A percentile compares a stretch with the other conserved stretches of the same genome.
Evolutionary conservation across 2,329 filamentous ascomycete species (phyloP).

Genomic region (Parastagonospora avenae): DNA sequence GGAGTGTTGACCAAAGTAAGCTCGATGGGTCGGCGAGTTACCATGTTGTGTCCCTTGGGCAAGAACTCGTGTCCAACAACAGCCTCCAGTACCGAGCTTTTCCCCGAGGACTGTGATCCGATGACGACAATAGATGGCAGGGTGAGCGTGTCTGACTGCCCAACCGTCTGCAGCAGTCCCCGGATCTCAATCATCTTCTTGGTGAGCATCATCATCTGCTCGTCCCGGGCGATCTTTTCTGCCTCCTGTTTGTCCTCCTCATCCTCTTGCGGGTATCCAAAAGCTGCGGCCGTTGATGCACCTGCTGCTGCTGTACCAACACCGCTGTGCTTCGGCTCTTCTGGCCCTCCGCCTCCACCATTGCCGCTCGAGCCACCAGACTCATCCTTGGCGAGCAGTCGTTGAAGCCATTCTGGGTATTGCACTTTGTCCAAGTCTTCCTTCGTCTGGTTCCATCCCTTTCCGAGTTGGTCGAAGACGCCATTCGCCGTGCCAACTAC

Average conservation of each 20-base stretch:
- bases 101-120: conserved; percentile 96
- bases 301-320: conserved; percentile 65
- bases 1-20: conserved; percentile 95
- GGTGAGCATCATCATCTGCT: conserved; percentile 99
- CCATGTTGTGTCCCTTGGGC: conserved; percentile 98
- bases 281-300: conserved; percentile 73
- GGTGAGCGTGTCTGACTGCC: conserved; percentile 85
- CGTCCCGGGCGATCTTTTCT: conserved; percentile 77
- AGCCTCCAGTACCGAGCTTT: conserved; percentile 94
- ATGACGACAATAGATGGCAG: conserved; percentile 99
- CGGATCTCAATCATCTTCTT: conserved; percentile 99
- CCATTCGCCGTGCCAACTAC: conserved; percentile 74
- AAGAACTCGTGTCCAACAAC: conserved; percentile 98
- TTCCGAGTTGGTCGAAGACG: conserved; percentile 77
- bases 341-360: conserved; percentile 48
- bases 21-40: conserved; percentile 93
- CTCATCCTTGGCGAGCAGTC: conserved; percentile 60
- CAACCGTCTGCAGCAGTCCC: conserved; percentile 86
- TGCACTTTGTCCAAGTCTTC: conserved; percentile 75
- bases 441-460: conserved; percentile 83
- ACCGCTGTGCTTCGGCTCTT: conserved; percentile 61
- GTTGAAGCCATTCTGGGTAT: conserved; percentile 77
- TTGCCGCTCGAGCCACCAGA: conserved; percentile 47
- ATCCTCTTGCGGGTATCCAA: conserved; percentile 75
- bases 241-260: conserved; percentile 67